These are phyloP conservation scores for Brassica hybrid DNA, from an alignment of 441 rosid genomes.

Conservation along the genomic window DNA sequence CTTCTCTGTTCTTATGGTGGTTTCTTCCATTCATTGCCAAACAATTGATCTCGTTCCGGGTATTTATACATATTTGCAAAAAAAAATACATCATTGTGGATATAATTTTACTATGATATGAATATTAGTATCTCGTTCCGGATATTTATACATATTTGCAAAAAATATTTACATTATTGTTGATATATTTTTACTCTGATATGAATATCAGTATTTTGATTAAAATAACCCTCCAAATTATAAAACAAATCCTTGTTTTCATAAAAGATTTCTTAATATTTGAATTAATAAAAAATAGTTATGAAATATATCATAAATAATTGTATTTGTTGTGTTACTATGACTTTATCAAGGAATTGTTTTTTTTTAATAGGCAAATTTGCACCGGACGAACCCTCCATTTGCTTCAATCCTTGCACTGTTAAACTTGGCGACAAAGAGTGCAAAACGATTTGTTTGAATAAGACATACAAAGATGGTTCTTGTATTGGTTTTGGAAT, in stretches of 20 bases:
- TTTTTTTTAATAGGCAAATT: neutral
- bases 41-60: neutral
- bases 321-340: neutral
- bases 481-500: conserved; percentile 33
- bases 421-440: conserved; percentile 12
- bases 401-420: conserved; percentile 31
- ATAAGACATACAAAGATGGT: conserved; percentile 29
- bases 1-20: conserved; percentile 4
- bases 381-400: neutral
- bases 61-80: neutral
- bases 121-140: neutral
- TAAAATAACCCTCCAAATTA: neutral
- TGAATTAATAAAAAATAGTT: neutral
- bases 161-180: neutral
- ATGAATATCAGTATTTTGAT: neutral
- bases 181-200: neutral
- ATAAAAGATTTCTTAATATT: neutral
- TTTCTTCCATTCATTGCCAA: conserved; percentile 17
- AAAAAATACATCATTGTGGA: neutral
- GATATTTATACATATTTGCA: neutral
- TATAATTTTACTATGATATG: neutral
- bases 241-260: neutral
- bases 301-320: neutral
- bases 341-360: neutral
- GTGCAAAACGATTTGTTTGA: conserved; percentile 26